Evolutionary conservation across 495 filamentous ascomycete species (phyloP), one percentile per base, ranked within the genome.

Genomic region (Rhypophila decipiens): DNA sequence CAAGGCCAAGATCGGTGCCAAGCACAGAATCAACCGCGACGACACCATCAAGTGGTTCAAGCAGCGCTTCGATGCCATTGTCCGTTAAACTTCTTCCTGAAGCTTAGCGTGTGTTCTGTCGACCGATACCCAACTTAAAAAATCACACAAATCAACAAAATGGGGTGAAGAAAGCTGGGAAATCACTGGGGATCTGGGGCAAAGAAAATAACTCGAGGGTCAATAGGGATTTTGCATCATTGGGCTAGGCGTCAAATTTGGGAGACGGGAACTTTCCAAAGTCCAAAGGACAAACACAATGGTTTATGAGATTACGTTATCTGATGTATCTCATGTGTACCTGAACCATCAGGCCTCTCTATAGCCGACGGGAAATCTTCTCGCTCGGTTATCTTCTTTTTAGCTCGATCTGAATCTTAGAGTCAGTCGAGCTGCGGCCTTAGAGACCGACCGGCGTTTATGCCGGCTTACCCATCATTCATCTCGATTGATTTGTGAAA

Each of bases 21-120:
- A 74, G 68, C 94, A 99, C 85, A 83, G 84, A 61, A 95, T 99
- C 81, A 87, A 79, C 80, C 82, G 86, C 61, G 71, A 73, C 52
- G 94, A 99, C 82, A 96, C 90, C 60, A 79, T 97, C 69, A 94
- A 89, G 74, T 99, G 93, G 90, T 97, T 95, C 87, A 99, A 97
- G 87, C 86, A 86, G 77, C 84, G 93, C 72, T 98, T 95, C 82
- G 93, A 98, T 71, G 93, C 89, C 66, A 95, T 95, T 63, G 85
- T 95, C 73, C 85, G 89, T 76, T 95, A 88, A 84, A 73, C 53
- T 15, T n/a, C 31, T 15, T 35, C 31, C 12, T 12, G 12, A 35
- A 11, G 31, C 31, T 35, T 35, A 53, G 49, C 55, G 43, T 36
- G 59, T 49, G 45, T 61, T 59, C 51, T 53, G 56, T 62, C n/a